Percentiles rank a stretch among this genome's conserved stretches.
These are phyloP conservation scores for Talaromyces ruber DNA, from an alignment of 495 filamentous ascomycete species.

Conservation along the genomic window DNA sequence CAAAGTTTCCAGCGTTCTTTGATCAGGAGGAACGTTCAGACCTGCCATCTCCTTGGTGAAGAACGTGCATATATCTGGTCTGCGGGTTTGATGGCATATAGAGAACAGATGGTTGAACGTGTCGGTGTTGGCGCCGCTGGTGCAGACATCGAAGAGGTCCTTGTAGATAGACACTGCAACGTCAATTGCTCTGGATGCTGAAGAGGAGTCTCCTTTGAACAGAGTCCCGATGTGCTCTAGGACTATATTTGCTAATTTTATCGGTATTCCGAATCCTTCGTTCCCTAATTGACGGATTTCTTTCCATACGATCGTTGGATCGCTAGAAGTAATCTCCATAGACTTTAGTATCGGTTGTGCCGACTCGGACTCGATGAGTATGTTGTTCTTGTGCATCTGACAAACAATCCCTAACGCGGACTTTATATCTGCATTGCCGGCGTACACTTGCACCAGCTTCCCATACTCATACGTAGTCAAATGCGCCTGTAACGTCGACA, in stretches of 20 bases:
- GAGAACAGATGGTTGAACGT: slow-evolving; percentile 63
- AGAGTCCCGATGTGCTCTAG: slow-evolving; percentile 23
- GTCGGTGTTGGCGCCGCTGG: slow-evolving; percentile 45
- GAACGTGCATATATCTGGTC: slow-evolving; percentile 55
- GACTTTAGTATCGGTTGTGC: slow-evolving; percentile 48
- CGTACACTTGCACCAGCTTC: slow-evolving; percentile 59
- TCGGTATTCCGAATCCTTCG: slow-evolving; percentile 17
- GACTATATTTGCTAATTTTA: slow-evolving; percentile 22
- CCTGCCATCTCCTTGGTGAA: slow-evolving; percentile 66
- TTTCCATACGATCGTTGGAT: slow-evolving; percentile 36
- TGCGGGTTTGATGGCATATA: slow-evolving; percentile 41
- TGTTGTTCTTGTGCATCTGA: slow-evolving; percentile 56
- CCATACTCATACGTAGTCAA: slow-evolving; percentile 66
- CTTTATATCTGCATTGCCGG: slow-evolving; percentile 41
- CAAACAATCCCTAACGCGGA: slow-evolving; percentile 53
- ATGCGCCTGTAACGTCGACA: slow-evolving; percentile 36
- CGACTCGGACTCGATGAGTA: slow-evolving; percentile 23
- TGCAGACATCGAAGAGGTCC: slow-evolving; percentile 52
- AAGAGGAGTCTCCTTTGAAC: slow-evolving; percentile 16
- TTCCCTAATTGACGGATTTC: slow-evolving; percentile 44
- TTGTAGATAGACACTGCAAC: slow-evolving; percentile 64
- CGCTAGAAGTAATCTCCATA: slow-evolving; percentile 23
- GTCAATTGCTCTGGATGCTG: slow-evolving; percentile 15
- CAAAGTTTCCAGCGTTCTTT: slow-evolving; percentile 57
- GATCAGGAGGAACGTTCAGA: slow-evolving; percentile 49